A percentile compares a stretch with the other conserved stretches of the same genome.
Conservation (phyloP, 2,329 filamentous ascomycete species). For the Aureobasidium sp. region DNA sequence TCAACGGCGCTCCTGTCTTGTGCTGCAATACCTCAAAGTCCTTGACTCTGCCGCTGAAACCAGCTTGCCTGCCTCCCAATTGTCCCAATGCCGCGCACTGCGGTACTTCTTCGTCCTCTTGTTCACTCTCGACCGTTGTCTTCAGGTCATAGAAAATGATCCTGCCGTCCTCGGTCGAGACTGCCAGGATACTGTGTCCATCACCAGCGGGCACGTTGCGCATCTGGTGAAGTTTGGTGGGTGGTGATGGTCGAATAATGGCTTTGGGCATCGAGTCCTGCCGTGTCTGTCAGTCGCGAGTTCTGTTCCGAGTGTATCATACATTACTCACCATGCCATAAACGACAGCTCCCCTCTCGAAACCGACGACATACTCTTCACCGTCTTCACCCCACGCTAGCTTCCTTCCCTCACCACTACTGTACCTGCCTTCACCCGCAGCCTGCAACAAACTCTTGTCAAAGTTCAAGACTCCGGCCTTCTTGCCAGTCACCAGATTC, state of each 20-base stretch:
- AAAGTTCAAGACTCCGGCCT: slow-evolving; percentile 88
- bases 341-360: slow-evolving; percentile 76
- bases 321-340: slow-evolving; percentile 62
- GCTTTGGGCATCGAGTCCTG: slow-evolving; percentile 71
- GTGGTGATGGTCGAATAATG: slow-evolving; percentile 58
- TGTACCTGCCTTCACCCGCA: slow-evolving; percentile 68
- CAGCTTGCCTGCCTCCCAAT: slow-evolving; percentile 62
- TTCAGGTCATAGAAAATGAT: slow-evolving; percentile 75
- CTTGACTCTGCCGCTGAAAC: slow-evolving; percentile 70
- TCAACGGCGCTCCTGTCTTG: slow-evolving; percentile 34
- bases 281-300: neutral
- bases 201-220: slow-evolving; percentile 54
- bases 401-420: slow-evolving; percentile 71
- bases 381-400: slow-evolving; percentile 72
- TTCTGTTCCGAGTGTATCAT: neutral
- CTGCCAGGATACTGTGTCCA: slow-evolving; percentile 51
- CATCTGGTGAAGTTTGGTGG: slow-evolving; percentile 78
- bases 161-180: slow-evolving; percentile 86
- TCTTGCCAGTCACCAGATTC: slow-evolving; percentile 95
- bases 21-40: slow-evolving; percentile 65
- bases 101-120: slow-evolving; percentile 38
- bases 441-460: slow-evolving; percentile 62
- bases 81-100: slow-evolving; percentile 55
- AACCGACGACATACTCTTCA: slow-evolving; percentile 82
- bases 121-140: slow-evolving; percentile 34